Evolutionary conservation across 345 rosid genomes (phyloP), one percentile per base, ranked within the genome.

Genomic region (Xanthoceras sorbifolium): DNA sequence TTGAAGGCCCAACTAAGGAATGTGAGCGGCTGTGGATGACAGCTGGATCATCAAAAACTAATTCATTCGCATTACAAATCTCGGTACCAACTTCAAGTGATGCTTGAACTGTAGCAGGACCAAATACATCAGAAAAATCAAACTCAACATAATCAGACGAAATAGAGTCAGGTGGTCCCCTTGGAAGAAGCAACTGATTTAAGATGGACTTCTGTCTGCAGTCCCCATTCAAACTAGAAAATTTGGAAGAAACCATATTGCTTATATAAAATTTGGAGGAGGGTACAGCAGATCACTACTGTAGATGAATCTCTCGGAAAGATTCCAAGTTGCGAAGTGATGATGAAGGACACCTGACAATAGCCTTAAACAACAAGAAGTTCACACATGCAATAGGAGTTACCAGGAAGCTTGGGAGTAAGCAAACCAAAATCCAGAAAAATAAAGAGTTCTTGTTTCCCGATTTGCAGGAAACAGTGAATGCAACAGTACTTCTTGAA

Each of bases 381-480:
- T 78, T 72, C 60, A 82, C 18, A 81, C n/a, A 78, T 18, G 77
- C 60, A 54, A 83, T 38, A 67, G 78, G 74, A 73, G 78, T 63
- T 57, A 82, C 83, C 0, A 85, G 68, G 72, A 87, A 85, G 77
- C 82, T 84, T n/a, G 86, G 86, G 69, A 83, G 83, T 34, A 84
- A 76, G 86, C 88, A 83, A 73, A 81, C 85, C 59, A 87, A 81
- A 75, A 84, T 82, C 90, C 86, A 85, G 87, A 81, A 82, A 71
- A 85, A 80, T 80, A 78, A 80, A 76, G 25, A 28, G 75, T 61
- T 84, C 81, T 84, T 85, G 89, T 86, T 87, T 85, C 89, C 89
- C 87, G 77, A 84, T 67, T 79, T 80, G 90, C 89, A 87, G 90
- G 90, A 87, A 87, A 85, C 90, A 55, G 85, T 73, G 64, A 81